Conservation (phyloP, 1,139 yeast species). For the Lodderomyces beijingensis region DNA sequence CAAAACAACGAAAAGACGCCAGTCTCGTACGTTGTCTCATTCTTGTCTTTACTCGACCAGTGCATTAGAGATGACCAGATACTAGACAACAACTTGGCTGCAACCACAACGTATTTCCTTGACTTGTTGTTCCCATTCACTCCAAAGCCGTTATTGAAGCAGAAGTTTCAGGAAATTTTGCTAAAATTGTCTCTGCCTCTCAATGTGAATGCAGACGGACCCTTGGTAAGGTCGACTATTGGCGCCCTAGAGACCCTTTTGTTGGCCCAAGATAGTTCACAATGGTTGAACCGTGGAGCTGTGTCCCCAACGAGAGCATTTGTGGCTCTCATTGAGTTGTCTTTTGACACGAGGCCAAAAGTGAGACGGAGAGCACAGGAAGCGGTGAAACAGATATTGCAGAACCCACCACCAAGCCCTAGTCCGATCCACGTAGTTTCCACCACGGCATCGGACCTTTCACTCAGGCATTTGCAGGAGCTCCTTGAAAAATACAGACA, state of each 20-base stretch:
- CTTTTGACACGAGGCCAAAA: slow-evolving; percentile 89
- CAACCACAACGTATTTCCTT: slow-evolving; percentile 75
- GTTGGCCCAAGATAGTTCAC: slow-evolving; percentile 71
- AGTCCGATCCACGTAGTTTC: slow-evolving; percentile 69
- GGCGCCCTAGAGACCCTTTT: slow-evolving; percentile 82
- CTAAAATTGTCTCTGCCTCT: slow-evolving; percentile 79
- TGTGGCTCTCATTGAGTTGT: slow-evolving; percentile 72
- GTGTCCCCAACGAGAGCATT: slow-evolving; percentile 81
- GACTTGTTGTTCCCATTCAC: slow-evolving; percentile 77
- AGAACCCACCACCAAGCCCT: slow-evolving; percentile 80
- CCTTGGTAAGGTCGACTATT: slow-evolving; percentile 74
- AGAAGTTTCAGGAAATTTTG: slow-evolving; percentile 74
- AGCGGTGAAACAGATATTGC: slow-evolving; percentile 60
- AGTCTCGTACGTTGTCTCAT: slow-evolving; percentile 80
- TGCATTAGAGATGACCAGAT: slow-evolving; percentile 54
- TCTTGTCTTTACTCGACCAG: slow-evolving; percentile 76
- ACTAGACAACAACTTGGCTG: slow-evolving; percentile 58
- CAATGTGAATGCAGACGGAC: slow-evolving; percentile 75
- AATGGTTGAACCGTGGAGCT: slow-evolving; percentile 57
- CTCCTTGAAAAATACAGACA: slow-evolving; percentile 26
- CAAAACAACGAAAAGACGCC: slow-evolving; percentile 59
- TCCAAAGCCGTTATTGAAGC: slow-evolving; percentile 61
- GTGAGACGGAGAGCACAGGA: slow-evolving; percentile 95
- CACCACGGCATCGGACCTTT: slow-evolving; percentile 60
- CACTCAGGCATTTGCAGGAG: slow-evolving; percentile 52